Percentiles rank a stretch among this genome's conserved stretches.
phyloP scores from a whole-genome alignment of 2,329 filamentous ascomycete genomes.

The Alternaria viburni region DNA sequence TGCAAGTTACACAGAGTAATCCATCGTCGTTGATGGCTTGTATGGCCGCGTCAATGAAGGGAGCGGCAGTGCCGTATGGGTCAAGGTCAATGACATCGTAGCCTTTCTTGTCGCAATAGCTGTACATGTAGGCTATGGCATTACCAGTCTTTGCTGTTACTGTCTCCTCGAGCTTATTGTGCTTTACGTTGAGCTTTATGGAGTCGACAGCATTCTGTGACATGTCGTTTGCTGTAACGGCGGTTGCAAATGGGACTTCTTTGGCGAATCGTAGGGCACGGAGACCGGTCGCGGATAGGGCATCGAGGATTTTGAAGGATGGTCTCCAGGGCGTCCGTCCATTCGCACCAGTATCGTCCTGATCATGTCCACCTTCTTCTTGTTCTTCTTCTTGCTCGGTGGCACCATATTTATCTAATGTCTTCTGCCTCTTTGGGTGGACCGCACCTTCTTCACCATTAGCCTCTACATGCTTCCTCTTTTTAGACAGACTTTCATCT shows the following conservation, averaged over 20 bases:
- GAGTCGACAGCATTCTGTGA: conserved; percentile 76
- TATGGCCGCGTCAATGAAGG: conserved; percentile 89
- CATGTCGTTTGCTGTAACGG: conserved; percentile 88
- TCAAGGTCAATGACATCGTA: conserved; percentile 98
- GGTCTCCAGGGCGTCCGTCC: conserved; percentile 29
- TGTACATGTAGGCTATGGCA: conserved; percentile 91
- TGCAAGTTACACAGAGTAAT: conserved; percentile 93
- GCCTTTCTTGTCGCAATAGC: conserved; percentile 61
- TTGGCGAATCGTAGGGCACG: conserved; percentile 89
- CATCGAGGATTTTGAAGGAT: conserved; percentile 76
- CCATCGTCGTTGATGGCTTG: conserved; percentile 89
- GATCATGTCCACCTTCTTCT: background rate
- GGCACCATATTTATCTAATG: conserved; percentile 18
- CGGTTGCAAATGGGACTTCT: conserved; percentile 84
- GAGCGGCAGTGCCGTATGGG: conserved; percentile 91
- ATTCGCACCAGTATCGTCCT: background rate
- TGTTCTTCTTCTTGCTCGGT: conserved; percentile 11
- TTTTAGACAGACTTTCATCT: conserved; percentile 24
- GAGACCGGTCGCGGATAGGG: conserved; percentile 90
- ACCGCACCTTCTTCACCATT: conserved; percentile 17
- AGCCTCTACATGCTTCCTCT: conserved; percentile 32
- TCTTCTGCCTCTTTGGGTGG: conserved; percentile 36
- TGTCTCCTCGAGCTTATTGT: conserved; percentile 76
- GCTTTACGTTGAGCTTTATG: conserved; percentile 82
- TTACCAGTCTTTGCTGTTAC: conserved; percentile 80